Evolutionary conservation across 345 rosid genomes (phyloP).

Genomic region (Populus euphratica): DNA sequence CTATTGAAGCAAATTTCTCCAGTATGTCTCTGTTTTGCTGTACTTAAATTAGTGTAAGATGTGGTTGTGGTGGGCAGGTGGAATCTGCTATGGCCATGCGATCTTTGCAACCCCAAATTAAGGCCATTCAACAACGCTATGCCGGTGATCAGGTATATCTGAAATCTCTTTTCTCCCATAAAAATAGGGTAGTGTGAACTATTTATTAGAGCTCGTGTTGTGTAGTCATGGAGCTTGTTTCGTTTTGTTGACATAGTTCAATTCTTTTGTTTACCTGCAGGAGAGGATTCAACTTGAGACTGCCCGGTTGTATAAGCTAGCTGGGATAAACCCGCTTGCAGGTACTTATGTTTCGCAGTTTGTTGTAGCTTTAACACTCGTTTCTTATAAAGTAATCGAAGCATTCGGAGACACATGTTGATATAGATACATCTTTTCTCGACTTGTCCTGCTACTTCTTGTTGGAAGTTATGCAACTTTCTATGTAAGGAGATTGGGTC

Average conservation of each 20-base stretch:
- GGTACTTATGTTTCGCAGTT: conserved; percentile 35
- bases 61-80: conserved; percentile 46
- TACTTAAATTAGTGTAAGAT: not conserved
- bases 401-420: not conserved
- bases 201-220: not conserved
- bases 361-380: not conserved
- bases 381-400: not conserved
- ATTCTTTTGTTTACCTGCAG: conserved; percentile 41
- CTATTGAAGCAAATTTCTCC: not conserved
- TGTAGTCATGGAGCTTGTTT: not conserved
- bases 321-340: conserved; percentile 89
- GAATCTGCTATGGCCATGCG: conserved; percentile 97
- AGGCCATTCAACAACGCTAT: conserved; percentile 78
- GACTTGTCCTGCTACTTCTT: not conserved
- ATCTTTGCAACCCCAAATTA: conserved; percentile 83
- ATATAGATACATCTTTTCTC: not conserved
- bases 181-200: not conserved
- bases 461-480: not conserved
- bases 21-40: not conserved
- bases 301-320: conserved; percentile 86
- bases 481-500: not conserved
- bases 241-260: conserved; percentile 1
- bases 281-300: conserved; percentile 92
- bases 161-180: not conserved
- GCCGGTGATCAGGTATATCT: conserved; percentile 74